These are phyloP conservation scores for Populus davidiana DNA, from an alignment of 345 rosid genomes.

Conservation along the genomic window DNA sequence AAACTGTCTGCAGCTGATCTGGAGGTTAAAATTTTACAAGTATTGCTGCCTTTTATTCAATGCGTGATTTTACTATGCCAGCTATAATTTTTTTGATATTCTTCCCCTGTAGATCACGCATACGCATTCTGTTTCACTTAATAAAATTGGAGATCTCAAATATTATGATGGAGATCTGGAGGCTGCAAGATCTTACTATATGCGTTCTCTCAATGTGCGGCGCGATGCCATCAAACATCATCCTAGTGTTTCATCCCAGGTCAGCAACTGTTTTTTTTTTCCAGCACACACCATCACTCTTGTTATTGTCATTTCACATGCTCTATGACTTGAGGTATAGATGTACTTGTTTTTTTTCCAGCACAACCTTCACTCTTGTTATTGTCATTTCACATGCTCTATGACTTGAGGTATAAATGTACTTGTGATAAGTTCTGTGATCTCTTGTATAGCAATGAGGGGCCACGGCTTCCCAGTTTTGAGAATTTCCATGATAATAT, in stretches of 20 bases:
- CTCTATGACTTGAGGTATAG: background rate
- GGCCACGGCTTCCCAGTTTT: background rate
- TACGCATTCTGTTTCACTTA: constrained; percentile 92
- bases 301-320: background rate
- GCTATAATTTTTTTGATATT: constrained; percentile 2
- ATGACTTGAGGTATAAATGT: background rate
- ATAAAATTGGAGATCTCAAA: constrained; percentile 93
- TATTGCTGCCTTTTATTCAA: background rate
- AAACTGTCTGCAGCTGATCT: constrained; percentile 68
- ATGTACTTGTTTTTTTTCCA: background rate
- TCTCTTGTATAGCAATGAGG: background rate
- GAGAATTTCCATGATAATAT: background rate
- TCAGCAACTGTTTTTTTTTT: constrained; percentile 22
- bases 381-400: background rate
- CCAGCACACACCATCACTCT: background rate
- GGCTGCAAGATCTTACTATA: constrained; percentile 78
- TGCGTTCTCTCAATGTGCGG: constrained; percentile 69
- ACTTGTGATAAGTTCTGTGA: background rate
- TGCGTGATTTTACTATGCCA: background rate
- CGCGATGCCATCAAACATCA: constrained; percentile 62
- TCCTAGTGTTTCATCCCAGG: constrained; percentile 72
- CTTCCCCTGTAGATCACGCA: constrained; percentile 59
- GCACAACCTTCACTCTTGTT: background rate
- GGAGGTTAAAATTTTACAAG: constrained; percentile 53
- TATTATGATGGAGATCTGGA: constrained; percentile 79